A percentile compares a stretch with the other conserved stretches of the same genome.
These are phyloP conservation scores for Vitis vinifera DNA, from an alignment of 164 flowering plant species.

Conservation along the genomic window ASM3070453v1 NC_081822.1:23233001-23233500, in stretches of 20 bases:
- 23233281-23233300: constrained; percentile 79
- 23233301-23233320: constrained; percentile 89
- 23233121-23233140: too few relatives aligned
- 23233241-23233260: constrained; percentile 43
- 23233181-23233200: too few relatives aligned
- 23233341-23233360: neutral
- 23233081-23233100: too few relatives aligned
- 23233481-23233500: constrained; percentile 65
- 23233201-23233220: too few relatives aligned
- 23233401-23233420: neutral
- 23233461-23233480: constrained; percentile 48
- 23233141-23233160: too few relatives aligned
- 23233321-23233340: constrained; percentile 11
- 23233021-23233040: too few relatives aligned
- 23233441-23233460: constrained; percentile 81
- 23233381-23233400: neutral
- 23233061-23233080: too few relatives aligned
- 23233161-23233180: too few relatives aligned
- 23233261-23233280: constrained; percentile 95
- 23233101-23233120: too few relatives aligned
- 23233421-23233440: constrained; percentile 76
- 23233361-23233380: neutral
- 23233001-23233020: too few relatives aligned
- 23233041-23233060: too few relatives aligned
- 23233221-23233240: neutral